Conservation (phyloP, 176 grass and related monocot species). For the Tillandsia leiboldiana region DNA sequence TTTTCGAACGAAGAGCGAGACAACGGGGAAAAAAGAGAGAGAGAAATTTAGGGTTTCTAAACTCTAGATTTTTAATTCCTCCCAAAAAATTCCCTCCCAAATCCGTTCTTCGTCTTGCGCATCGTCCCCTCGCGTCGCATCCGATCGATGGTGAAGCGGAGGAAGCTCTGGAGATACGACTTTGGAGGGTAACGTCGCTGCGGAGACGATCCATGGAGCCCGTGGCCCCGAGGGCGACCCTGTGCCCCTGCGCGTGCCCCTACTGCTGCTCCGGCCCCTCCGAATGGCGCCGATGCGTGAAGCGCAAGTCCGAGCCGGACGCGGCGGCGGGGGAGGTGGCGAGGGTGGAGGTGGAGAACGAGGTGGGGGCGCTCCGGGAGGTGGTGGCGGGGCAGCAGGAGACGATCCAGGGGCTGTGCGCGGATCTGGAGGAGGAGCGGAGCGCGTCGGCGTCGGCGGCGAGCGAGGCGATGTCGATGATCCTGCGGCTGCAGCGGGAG, state of each 20-base stretch:
- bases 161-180: too few relatives aligned
- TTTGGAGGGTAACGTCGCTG: background rate
- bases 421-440: conserved; percentile 75
- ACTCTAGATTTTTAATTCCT: too few relatives aligned
- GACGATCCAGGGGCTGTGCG: conserved; percentile 37
- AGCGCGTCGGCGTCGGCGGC: conserved; percentile 51
- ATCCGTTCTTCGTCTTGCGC: too few relatives aligned
- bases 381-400: conserved; percentile 35
- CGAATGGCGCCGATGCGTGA: conserved; percentile 62
- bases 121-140: too few relatives aligned
- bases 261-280: conserved; percentile 39
- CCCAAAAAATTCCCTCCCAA: too few relatives aligned
- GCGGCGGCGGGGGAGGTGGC: conserved; percentile 12
- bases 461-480: conserved; percentile 79
- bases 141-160: too few relatives aligned
- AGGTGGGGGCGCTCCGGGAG: conserved; percentile 49
- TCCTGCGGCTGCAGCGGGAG: conserved; percentile 69
- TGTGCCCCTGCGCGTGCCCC: conserved; percentile 27
- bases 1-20: too few relatives aligned
- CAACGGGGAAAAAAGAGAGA: too few relatives aligned
- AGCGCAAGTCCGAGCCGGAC: conserved; percentile 44
- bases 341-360: conserved; percentile 56
- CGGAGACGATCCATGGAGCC: conserved; percentile 8
- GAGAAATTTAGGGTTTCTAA: too few relatives aligned
- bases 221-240: background rate